Evolutionary conservation across 108 stramenopile genomes (phyloP).

Genomic region (Cyclostephanos tholiformis): DNA sequence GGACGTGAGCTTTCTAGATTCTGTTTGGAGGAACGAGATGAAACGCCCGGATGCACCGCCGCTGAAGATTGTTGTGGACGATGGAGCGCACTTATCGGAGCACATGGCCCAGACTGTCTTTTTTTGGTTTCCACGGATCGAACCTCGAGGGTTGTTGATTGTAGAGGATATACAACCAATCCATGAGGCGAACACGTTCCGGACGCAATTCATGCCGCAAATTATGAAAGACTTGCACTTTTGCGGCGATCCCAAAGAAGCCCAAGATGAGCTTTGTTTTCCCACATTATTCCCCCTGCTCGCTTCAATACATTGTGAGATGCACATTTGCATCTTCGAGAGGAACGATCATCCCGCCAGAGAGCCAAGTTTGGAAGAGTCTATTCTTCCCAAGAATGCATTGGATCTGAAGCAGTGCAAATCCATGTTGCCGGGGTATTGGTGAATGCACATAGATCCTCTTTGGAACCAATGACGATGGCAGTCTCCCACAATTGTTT

Average conservation of each 20-base stretch:
- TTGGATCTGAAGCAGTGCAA: conserved; percentile 40
- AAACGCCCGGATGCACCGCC: conserved; percentile 57
- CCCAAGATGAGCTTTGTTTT: conserved; percentile 50
- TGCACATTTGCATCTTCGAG: conserved; percentile 70
- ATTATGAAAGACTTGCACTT: conserved; percentile 67
- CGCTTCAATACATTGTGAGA: conserved; percentile 61
- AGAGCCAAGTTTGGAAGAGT: conserved; percentile 34
- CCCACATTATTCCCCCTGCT: conserved; percentile 56
- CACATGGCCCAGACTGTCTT: conserved; percentile 62
- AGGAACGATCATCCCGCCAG: conserved; percentile 51
- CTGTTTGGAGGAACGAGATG: conserved; percentile 34
- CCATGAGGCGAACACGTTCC: conserved; percentile 46
- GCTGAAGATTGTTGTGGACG: conserved; percentile 64
- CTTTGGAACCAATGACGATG: too few relatives aligned
- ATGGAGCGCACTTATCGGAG: conserved; percentile 51
- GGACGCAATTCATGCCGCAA: conserved; percentile 64
- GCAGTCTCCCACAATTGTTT: too few relatives aligned
- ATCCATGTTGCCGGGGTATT: conserved; percentile 32
- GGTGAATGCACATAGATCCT: conserved; percentile 5
- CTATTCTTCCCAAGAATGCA: conserved; percentile 39
- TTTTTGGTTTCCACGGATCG: conserved; percentile 66
- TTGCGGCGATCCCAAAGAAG: conserved; percentile 50
- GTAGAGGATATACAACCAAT: conserved; percentile 62
- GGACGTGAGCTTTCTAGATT: conserved; percentile 34
- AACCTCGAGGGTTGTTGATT: conserved; percentile 59